Percentiles rank a stretch among this genome's conserved stretches.
Evolutionary conservation across 768 basidiomycete species (phyloP).

Genomic region (Suillus clintonianus): DNA sequence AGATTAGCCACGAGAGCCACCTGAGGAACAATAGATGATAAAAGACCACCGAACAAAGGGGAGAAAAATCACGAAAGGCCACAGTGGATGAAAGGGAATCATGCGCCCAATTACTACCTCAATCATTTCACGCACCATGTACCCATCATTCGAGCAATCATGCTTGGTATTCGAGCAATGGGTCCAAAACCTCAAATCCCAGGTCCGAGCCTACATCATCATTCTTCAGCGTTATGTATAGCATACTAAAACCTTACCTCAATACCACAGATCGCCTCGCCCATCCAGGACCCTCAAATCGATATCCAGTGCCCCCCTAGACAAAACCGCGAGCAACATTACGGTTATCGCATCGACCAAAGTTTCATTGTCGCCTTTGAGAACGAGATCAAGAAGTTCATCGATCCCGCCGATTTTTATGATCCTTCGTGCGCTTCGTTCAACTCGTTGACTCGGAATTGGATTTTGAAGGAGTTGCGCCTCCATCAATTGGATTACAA

Average conservation of each 20-base stretch:
- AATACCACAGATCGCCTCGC: neutral
- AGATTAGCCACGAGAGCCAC: neutral
- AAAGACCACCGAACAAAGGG: neutral
- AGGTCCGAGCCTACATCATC: neutral
- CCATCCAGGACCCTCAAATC: neutral
- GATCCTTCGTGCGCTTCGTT: neutral
- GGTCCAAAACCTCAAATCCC: neutral
- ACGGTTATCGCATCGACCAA: neutral
- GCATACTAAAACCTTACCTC: neutral
- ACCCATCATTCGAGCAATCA: neutral
- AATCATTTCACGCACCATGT: neutral
- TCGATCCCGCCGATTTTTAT: neutral
- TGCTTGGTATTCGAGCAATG: neutral
- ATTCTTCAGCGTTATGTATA: neutral
- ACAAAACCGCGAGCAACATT: neutral
- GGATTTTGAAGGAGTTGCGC: neutral
- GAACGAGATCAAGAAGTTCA: neutral
- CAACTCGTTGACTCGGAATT: constrained; percentile 1
- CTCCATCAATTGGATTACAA: neutral
- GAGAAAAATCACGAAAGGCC: neutral
- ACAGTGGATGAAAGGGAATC: neutral
- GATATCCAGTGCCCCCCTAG: neutral
- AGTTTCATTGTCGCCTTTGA: neutral
- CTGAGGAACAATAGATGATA: neutral
- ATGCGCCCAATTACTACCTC: neutral